Base-by-base conservation (phyloP, 2,329 filamentous ascomycete species). In the Stagonosporopsis tanaceti region DNA sequence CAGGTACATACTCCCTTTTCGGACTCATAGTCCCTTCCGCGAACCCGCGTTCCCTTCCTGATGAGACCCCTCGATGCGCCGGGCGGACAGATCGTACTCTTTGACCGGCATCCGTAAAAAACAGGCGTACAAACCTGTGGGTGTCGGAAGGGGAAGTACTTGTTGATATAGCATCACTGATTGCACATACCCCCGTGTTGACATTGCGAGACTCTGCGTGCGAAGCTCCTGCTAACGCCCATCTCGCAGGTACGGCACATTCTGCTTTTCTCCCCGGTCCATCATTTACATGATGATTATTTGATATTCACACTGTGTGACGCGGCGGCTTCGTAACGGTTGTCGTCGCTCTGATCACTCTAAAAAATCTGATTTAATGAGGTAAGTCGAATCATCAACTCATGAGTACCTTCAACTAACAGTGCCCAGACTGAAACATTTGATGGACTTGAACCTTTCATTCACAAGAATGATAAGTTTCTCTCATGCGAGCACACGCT, bases 331-430 rank as follows among this genome's bases (percentile, higher is more conserved):
- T 71, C 74, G 76, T 81, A 81, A 80, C 77, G 78, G 79, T 71
- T 71, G 72, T 66, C 62, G 65, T 77, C 75, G 82, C 76, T 66
- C 83, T 87, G 85, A 87, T 84, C 83, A 80, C 79, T 78, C 75
- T 82, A 82, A 85, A 85, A 86, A 87, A 85, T 87, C 85, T 88
- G 85, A 88, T 87, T 87, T 87, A 87, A 87, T 87, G 85, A 87
- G 85, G 85, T 80, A 77, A 66, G 75, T 68, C 17, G 6, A 12
- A 9, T 25, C 6, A 6, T 12, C 37, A 25, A 5, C 8, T 32
- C 3, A 1, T 11, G 15, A n/a, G 41, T 22, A 53, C 7, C 40
- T 27, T 50, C 44, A 22, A 60, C 72, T 77, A 66, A 77, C 59
- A 22, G 17, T 6, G 11, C 14, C 2, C 45, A 77, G 76, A 65